A percentile compares a stretch with the other conserved stretches of the same genome.
Evolutionary conservation across 192 early-diverging fungal genomes (phyloP).

Genomic region (Mycoemilia scoparia): DNA sequence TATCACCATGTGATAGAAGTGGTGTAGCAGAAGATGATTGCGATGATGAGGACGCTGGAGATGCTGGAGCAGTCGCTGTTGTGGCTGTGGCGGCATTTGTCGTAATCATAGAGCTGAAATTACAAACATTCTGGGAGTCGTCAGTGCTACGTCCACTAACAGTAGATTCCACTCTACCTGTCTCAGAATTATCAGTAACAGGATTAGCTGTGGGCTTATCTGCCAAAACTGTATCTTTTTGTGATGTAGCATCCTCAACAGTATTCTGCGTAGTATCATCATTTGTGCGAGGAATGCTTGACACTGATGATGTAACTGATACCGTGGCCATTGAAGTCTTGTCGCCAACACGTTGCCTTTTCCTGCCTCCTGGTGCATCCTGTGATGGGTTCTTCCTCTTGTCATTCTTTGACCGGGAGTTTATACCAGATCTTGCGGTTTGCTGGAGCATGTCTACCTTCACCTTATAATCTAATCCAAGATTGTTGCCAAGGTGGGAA

Average conservation of each 20-base stretch:
- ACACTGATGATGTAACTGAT: too few relatives aligned
- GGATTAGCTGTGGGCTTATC: not conserved
- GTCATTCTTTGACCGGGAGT: not conserved
- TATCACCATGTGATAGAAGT: too few relatives aligned
- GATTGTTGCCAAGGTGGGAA: constrained; percentile 34
- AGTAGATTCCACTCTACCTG: constrained; percentile 23
- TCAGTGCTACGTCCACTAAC: constrained; percentile 17
- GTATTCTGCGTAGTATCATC: not conserved
- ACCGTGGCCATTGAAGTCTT: too few relatives aligned
- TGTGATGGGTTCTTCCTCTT: too few relatives aligned
- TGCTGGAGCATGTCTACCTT: constrained; percentile 29
- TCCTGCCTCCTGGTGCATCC: too few relatives aligned
- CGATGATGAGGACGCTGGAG: constrained; percentile 4
- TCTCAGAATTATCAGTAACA: constrained; percentile 10
- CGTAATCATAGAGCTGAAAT: not conserved
- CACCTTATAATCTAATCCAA: constrained; percentile 22
- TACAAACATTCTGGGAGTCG: not conserved
- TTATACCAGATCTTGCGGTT: constrained; percentile 11
- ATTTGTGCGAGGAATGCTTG: not conserved
- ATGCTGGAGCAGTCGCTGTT: not conserved
- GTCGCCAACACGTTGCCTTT: too few relatives aligned
- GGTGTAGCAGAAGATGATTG: constrained; percentile 2
- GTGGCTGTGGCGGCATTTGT: constrained; percentile 1
- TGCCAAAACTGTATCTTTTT: not conserved
- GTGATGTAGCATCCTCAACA: not conserved